Percentiles rank a stretch among this genome's conserved stretches.
phyloP scores from a whole-genome alignment of 1,284 basidiomycete species.

The Porodaedalea pini region DNA sequence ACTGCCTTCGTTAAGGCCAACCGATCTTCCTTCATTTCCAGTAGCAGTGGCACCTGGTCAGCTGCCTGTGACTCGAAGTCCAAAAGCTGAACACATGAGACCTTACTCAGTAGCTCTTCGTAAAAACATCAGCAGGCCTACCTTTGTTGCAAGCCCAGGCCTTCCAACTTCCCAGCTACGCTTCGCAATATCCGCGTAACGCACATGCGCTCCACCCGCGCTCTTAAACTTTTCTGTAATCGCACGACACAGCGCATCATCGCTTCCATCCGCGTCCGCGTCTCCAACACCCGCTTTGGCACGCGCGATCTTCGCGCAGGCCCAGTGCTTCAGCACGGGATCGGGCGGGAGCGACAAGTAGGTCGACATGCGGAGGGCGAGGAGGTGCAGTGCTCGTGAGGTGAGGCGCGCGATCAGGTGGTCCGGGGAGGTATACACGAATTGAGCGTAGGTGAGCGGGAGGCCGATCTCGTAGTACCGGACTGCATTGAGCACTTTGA shows the following conservation, averaged over 20 bases:
- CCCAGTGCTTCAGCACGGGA: constrained; percentile 93
- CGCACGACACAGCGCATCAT: constrained; percentile 74
- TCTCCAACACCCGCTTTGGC: constrained; percentile 57
- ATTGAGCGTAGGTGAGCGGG: constrained; percentile 88
- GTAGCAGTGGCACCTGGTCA: constrained; percentile 89
- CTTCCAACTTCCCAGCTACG: constrained; percentile 92
- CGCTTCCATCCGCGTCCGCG: constrained; percentile 51
- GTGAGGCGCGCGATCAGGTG: constrained; percentile 83
- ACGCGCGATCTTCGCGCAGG: constrained; percentile 83
- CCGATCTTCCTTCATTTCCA: constrained; percentile 93
- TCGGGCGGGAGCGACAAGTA: constrained; percentile 83
- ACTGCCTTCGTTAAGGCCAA: constrained; percentile 88
- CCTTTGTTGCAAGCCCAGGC: constrained; percentile 83
- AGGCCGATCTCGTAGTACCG: constrained; percentile 90
- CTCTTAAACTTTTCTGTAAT: constrained; percentile 88
- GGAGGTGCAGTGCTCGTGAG: constrained; percentile 84
- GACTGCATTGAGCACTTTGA: constrained; percentile 95
- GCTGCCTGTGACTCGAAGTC: constrained; percentile 88
- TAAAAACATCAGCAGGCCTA: constrained; percentile 31
- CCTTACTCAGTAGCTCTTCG: constrained; percentile 1
- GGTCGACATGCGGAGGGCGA: constrained; percentile 88
- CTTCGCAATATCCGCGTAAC: constrained; percentile 93
- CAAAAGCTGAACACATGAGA: constrained; percentile 58
- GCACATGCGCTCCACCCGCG: constrained; percentile 69
- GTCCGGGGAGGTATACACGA: constrained; percentile 70